Base-by-base conservation (phyloP, 1,139 yeast species). In the Blastobotrys malaysiensis region DNA sequence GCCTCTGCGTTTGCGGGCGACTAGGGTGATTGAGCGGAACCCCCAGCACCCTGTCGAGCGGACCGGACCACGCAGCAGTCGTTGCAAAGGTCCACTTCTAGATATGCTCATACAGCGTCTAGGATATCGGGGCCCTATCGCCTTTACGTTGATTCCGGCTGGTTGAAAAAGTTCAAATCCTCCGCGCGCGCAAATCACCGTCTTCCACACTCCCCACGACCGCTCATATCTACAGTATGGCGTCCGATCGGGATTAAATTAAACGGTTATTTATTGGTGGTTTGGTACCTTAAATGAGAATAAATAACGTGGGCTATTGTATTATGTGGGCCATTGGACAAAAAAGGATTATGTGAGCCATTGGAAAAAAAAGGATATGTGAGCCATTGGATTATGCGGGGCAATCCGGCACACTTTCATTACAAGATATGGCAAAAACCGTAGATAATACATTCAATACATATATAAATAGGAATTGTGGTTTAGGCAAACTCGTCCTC, bases 401-500 rank as follows among this genome's bases (percentile, higher is more conserved):
- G 31, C 31, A 9, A 26, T 26, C 11, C 7, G 7, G 5, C 11
- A 26, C 31, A 26, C 31, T 5, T 44, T 2, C n/a, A 44, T 9
- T 43, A 31, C 14, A 36, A 51, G 21, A 47, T 14, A 44, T 44
- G 21, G 31, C 20, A 26, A 26, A 26, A n/a, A n/a, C n/a, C n/a
- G 26, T 26, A 27, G 22, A 19, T 9, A 39, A 27, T 14, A 20
- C 19, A 21, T n/a, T n/a, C 14, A n/a, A 50, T 19, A 43, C 7
- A 20, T 39, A 31, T 46, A 46, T 21, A n/a, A 50, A 43, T 26
- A 27, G n/a, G 7, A 36, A n/a, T 31, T 24, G 45, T 19, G 5
- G 7, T 20, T 45, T 49, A 58, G 24, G 52, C 61, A 53, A 60
- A 57, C 45, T 59, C 63, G 43, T 59, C 54, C 36, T 62, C 65